Percentiles rank a stretch among this genome's conserved stretches.
phyloP scores from a whole-genome alignment of 2,329 filamentous ascomycete species.

The Penicillium fuscoglaucum region DNA sequence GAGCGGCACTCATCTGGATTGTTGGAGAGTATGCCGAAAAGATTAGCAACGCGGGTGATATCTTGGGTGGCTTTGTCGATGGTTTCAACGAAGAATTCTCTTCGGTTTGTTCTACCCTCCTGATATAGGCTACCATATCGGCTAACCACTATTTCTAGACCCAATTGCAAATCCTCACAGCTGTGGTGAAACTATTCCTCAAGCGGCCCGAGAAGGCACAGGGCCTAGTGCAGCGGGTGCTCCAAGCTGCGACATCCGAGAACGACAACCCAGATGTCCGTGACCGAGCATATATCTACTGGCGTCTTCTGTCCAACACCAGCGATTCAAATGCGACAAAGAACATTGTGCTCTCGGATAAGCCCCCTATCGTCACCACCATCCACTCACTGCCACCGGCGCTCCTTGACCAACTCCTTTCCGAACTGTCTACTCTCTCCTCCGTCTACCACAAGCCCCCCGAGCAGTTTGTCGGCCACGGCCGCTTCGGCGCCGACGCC shows the following conservation, averaged over 20 bases:
- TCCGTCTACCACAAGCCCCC: conserved; percentile 99
- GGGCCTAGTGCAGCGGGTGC: conserved; percentile 86
- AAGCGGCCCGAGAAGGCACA: conserved; percentile 95
- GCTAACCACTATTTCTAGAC: conserved; percentile 59
- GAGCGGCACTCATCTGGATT: conserved; percentile 95
- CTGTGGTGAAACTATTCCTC: conserved; percentile 94
- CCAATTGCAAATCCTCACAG: conserved; percentile 96
- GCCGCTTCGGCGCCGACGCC: conserved; percentile 87
- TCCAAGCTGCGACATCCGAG: conserved; percentile 88
- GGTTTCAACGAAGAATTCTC: conserved; percentile 95
- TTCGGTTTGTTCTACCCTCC: conserved; percentile 59
- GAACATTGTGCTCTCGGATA: conserved; percentile 89
- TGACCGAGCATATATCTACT: conserved; percentile 96
- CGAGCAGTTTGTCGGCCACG: conserved; percentile 96
- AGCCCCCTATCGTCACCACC: conserved; percentile 90
- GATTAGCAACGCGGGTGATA: conserved; percentile 97
- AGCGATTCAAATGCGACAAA: conserved; percentile 89
- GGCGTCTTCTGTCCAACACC: conserved; percentile 78
- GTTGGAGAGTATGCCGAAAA: conserved; percentile 99
- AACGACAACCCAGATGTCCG: conserved; percentile 98
- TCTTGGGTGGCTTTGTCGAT: conserved; percentile 86
- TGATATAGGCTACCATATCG: background rate
- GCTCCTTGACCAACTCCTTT: conserved; percentile 84
- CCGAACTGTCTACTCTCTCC: conserved; percentile 88
- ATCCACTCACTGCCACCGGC: conserved; percentile 83